Evolutionary conservation across 345 rosid genomes (phyloP), one percentile per base, ranked within the genome.

Genomic region (Sisymbrium irio): DNA sequence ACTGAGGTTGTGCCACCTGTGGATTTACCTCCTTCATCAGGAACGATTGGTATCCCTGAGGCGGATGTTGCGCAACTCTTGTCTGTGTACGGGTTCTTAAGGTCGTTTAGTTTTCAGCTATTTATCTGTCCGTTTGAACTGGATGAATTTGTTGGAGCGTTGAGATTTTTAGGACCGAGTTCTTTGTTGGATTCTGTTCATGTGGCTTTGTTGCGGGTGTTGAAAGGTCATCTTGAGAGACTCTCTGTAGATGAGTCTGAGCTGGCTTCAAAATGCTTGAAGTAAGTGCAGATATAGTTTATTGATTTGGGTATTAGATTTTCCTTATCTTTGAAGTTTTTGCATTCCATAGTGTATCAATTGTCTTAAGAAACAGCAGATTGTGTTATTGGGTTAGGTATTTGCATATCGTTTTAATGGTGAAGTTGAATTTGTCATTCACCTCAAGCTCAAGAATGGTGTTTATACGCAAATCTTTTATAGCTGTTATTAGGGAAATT

Each of bases 141-240:
- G 82, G 92, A 90, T 78, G 95, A 90, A 67, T 83, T 92, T 57
- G 92, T 92, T 39, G 98, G 98, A 67, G 88, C 92, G 1, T 73
- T 92, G 61, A 87, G 85, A 67, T 92, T 82, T 62, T 12, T 59
- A 41, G 85, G 72, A 6, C 35, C 35, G 1, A 32, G 6, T 32
- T 32, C 35, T 6, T 32, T 32, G 35, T 32, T 32, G 35, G 98
- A 90, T 87, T 82, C 96, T 73, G 77, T 92, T 73, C 98, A 92
- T 74, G 82, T 88, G 60, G 81, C 89, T 56, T 77, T 92, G 85
- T 37, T 92, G 86, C 87, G 92, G 37, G 80, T 60, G 30, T 75
- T 92, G 84, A 83, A 84, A 69, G 80, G 68, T 51, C 91, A 83
- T 77, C 95, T 90, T 27, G 95, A 86, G 79, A 58, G 66, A 33